Base-by-base conservation (phyloP, 2,329 filamentous ascomycete genomes). In the Claviceps citrina region DNA sequence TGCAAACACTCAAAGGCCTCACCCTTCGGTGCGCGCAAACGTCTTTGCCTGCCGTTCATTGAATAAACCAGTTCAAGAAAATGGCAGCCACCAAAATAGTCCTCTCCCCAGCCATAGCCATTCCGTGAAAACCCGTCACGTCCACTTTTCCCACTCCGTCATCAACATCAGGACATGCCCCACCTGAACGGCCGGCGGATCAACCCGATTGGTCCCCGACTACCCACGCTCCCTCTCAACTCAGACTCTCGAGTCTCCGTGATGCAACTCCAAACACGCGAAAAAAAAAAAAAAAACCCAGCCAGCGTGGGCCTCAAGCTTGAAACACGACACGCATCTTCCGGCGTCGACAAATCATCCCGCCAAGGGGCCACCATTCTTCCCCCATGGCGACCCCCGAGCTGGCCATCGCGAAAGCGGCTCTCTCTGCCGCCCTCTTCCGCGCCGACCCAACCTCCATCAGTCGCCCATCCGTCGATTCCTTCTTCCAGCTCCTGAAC, bases 331-430 rank as follows among this genome's bases (percentile, higher is more conserved):
- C 25, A 15, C 24, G 15, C 16, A 25, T 28, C 16, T 13, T 13
- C 25, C 36, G n/a, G n/a, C n/a, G n/a, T n/a, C n/a, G n/a, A n/a
- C n/a, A n/a, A n/a, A n/a, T n/a, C n/a, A n/a, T n/a, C n/a, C 28
- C 19, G 18, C 34, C 22, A 20, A 28, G 20, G 24, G 18, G 22
- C 31, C 3, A n/a, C 30, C 39, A 32, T 18, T 32, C 36, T 36
- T n/a, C 32, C 38, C 49, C 45, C 38, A 82, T 83, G 76, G 69
- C 76, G 15, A 76, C 76, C 33, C 77, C 81, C 49, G 73, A 83
- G 57, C 61, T 87, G 44, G 79, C 78, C 51, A 84, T 89, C 49
- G 78, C 81, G 46, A 87, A 84, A 63, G 81, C 83, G 31, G 74
- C 81, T n/a, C 74, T 91, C 48, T 74, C 78, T 6, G 81, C 81